Percentiles rank a stretch among this genome's conserved stretches.
Evolutionary conservation across 257 asterid genomes (phyloP).

Genomic region (Fraxinus pennsylvanica): DNA sequence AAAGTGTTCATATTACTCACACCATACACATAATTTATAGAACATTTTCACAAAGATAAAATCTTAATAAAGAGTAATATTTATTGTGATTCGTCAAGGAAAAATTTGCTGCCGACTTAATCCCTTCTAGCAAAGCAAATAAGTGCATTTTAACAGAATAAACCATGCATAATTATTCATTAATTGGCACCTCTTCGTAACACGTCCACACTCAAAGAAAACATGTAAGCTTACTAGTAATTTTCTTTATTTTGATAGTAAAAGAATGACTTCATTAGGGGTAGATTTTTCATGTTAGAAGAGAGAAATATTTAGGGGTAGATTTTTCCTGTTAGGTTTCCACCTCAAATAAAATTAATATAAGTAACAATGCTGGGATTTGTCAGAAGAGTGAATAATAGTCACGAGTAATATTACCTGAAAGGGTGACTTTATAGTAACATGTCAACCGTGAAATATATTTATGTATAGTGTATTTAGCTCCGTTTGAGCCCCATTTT

Average conservation of each 20-base stretch:
- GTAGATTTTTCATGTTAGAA: neutral
- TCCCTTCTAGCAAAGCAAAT: neutral
- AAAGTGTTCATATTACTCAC: neutral
- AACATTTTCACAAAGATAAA: neutral
- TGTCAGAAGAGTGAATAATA: neutral
- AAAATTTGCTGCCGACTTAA: neutral
- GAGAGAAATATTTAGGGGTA: neutral
- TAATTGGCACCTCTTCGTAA: neutral
- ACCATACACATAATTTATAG: neutral
- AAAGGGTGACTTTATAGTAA: conserved; percentile 12
- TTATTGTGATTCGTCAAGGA: neutral
- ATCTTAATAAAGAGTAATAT: neutral
- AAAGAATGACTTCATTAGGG: neutral
- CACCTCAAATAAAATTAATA: conserved; percentile 10
- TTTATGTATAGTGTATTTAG: no score
- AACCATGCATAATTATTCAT: neutral
- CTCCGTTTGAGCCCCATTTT: no score
- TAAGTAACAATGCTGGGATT: neutral
- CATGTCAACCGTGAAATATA: neutral
- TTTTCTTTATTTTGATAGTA: neutral
- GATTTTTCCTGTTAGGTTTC: neutral
- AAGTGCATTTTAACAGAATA: neutral
- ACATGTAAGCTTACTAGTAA: neutral
- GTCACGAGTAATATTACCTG: neutral
- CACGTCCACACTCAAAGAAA: neutral